Percentiles rank a stretch among this genome's conserved stretches.
Evolutionary conservation across 371 early-diverging fungal species (phyloP).

Genomic region (Dinochytrium kinnereticum): DNA sequence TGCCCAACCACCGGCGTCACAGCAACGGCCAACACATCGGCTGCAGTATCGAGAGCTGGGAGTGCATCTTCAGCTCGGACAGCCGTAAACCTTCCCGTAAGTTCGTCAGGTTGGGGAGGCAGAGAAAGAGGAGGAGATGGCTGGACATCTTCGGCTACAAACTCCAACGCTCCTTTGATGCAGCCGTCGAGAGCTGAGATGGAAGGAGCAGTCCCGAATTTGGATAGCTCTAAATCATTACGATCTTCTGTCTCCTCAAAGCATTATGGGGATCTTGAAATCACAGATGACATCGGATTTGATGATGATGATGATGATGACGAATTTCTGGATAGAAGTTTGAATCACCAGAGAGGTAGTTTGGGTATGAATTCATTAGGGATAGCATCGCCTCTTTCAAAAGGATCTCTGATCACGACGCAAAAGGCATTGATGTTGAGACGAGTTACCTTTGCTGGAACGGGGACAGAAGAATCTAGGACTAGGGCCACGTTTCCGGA

Average conservation of each 20-base stretch:
- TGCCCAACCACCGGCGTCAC: neutral
- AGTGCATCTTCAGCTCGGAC: neutral
- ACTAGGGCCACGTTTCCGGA: conserved; percentile 33
- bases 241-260: neutral
- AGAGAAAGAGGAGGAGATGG: conserved; percentile 3
- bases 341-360: conserved; percentile 1
- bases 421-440: conserved; percentile 22
- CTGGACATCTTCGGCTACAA: neutral
- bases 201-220: neutral
- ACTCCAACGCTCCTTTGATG: neutral
- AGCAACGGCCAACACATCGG: neutral
- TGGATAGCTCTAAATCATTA: neutral
- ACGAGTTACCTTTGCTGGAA: conserved; percentile 23
- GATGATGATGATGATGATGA: conserved; percentile 34
- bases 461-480: conserved; percentile 21
- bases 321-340: conserved; percentile 20
- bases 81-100: neutral
- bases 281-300: conserved; percentile 30
- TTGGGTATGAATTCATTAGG: conserved; percentile 4
- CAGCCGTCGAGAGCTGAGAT: neutral
- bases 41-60: neutral
- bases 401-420: conserved; percentile 29
- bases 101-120: neutral
- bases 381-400: neutral
- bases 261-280: neutral